These are phyloP conservation scores for Urochloa ruziziensis DNA, from an alignment of 176 grass and related monocot genomes.

Conservation along the genomic window DNA sequence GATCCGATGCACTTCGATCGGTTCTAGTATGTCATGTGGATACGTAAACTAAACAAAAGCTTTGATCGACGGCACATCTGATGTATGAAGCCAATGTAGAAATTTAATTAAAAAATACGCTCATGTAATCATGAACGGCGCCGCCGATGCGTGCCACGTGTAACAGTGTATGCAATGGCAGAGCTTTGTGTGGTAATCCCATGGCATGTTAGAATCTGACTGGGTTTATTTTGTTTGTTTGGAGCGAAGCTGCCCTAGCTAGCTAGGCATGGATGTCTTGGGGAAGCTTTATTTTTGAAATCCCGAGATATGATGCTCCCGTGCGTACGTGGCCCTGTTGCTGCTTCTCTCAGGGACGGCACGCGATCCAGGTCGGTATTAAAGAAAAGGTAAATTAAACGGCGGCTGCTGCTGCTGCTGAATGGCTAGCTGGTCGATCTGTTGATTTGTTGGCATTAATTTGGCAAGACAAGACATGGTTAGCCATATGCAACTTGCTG, in stretches of 20 bases:
- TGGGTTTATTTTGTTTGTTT: neutral
- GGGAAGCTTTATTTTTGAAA: neutral
- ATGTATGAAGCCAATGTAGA: neutral
- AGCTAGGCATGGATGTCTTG: neutral
- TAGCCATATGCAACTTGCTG: too few species aligned
- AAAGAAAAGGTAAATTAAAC: neutral
- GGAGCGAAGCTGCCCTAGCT: neutral
- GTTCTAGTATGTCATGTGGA: neutral
- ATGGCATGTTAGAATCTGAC: neutral
- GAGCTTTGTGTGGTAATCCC: neutral
- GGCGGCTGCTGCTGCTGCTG: neutral
- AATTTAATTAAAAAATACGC: neutral
- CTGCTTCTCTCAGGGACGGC: neutral
- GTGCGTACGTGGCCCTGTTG: neutral
- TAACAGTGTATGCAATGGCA: neutral
- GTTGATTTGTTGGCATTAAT: neutral
- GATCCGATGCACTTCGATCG: neutral
- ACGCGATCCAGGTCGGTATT: neutral
- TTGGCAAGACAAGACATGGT: too few species aligned
- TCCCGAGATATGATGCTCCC: neutral
- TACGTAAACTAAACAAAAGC: neutral
- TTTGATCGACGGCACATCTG: neutral
- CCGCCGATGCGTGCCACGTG: neutral
- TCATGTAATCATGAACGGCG: slow-evolving; percentile 5
- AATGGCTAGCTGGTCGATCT: too few species aligned